Evolutionary conservation across 164 flowering plant species (phyloP), one percentile per base, ranked within the genome.

Genomic region (Umbellularia californica): DNA sequence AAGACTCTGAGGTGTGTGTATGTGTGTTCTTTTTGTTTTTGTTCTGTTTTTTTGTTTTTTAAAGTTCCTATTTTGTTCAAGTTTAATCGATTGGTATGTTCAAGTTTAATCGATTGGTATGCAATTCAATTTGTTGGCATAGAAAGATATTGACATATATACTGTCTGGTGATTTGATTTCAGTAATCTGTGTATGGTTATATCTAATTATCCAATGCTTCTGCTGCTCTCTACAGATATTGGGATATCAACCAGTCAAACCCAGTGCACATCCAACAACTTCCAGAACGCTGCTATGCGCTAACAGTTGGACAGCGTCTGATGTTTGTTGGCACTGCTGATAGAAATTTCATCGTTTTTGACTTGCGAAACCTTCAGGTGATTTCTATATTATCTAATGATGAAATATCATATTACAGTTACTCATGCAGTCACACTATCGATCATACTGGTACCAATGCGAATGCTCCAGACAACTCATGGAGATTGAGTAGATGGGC

Each of bases 271-370:
- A 87, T 92, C 19, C 98, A 94, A 76, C 95, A 87, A 65, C 97
- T 96, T 47, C 97, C 97, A 41, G 99, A 92, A 0, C 94, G 97
- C 70, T 96, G 99, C 78, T 94, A 94, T 87, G 84, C 97, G 17
- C 72, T 96, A 27, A 69, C 95, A 10, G 97, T 94, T 19, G 84
- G 81, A 68, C 81, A 92, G 85, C 97, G 97, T 64, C 84, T 94
- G 58, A 96, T 96, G 99, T 95, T 96, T 80, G 99, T 90, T 84
- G 99, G 93, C 30, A 96, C 99, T 73, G 97, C 98, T 50, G 99
- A 96, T 75, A 83, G 95, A 78, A 94, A 94, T 81, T 77, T 96
- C 68, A 83, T 91, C 11, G 86, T 92, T 70, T 96, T 81, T 74
- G 91, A 96, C 82, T 80, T 96, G 83, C 97, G 90, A 72, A 90